Evolutionary conservation across 2,329 filamentous ascomycete genomes (phyloP), one percentile per base, ranked within the genome.

Genomic region (Trichocomaceae sp.): DNA sequence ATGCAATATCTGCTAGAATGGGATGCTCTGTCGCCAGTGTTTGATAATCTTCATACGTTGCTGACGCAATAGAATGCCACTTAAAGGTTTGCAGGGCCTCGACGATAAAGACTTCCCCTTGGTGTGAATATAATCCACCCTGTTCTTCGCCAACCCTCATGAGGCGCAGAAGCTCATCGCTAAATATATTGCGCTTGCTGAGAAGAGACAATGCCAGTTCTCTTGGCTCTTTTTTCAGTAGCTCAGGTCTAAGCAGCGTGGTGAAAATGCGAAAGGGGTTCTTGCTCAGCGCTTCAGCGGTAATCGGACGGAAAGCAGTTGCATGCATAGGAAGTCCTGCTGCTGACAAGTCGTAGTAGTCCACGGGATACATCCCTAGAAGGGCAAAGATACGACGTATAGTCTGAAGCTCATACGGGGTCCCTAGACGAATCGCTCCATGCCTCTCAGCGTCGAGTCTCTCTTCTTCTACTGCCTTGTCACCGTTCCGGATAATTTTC

Each of bases 271-370:
- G 62, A 47, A 77, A 77, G 0, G 75, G 74, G 52, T 76, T 76
- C n/a, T 26, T 26, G 23, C n/a, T 58, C 60, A 8, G 58, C 52
- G 7, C 77, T 60, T 0, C 68, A 62, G 1, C 58, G 52, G 0
- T 52, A 39, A 7, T 59, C 62, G 75, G 74, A 1, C 77, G 69
- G 56, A 79, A 79, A 19, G 70, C 74, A 0, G 76, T 79, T 1
- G 75, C 75, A 50, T 78, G 75, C 56, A 79, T 67, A 0, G 77
- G 77, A 7, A 79, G 60, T 0, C 69, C 68, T 2, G 71, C 75
- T 0, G 68, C 59, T 0, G 69, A 68, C 0, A 79, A 65, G 53
- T 79, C 75, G 55, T 79, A 79, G 59, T 78, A 77, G 0, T 74
- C 76, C 1, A 78, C 74, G 0, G 77, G 67, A 15, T 72, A 58